Percentiles rank a stretch among this genome's conserved stretches.
phyloP scores from a whole-genome alignment of 83 land plant species.

The Isoetes engelmannii region DNA sequence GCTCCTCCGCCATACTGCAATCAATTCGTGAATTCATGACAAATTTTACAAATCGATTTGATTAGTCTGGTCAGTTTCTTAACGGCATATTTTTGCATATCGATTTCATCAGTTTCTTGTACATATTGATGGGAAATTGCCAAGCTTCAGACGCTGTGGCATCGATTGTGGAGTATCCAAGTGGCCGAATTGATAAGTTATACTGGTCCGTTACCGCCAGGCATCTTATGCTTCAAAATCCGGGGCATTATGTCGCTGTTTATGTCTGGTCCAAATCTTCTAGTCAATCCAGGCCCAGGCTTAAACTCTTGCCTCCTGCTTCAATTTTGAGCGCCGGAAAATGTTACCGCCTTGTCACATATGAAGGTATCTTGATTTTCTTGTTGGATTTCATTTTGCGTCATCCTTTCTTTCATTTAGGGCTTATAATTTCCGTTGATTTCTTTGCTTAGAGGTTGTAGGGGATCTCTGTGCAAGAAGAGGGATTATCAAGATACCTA shows the following conservation, averaged over 20 bases:
- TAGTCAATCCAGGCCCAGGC: neutral
- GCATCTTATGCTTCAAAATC: slow-evolving; percentile 15
- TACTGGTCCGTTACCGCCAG: slow-evolving; percentile 13
- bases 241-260: slow-evolving; percentile 6
- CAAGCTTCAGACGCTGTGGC: slow-evolving; percentile 13
- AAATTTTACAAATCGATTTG: no score
- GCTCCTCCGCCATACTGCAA: no score
- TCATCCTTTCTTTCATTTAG: neutral
- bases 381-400: neutral
- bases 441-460: neutral
- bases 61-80: no score
- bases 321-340: slow-evolving; percentile 8
- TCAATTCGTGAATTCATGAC: no score
- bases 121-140: slow-evolving; percentile 15
- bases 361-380: slow-evolving; percentile 8
- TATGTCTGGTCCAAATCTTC: slow-evolving; percentile 2
- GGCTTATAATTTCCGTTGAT: neutral
- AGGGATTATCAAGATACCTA: neutral
- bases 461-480: neutral
- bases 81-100: no score
- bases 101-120: no score
- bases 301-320: slow-evolving; percentile 11
- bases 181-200: slow-evolving; percentile 12
- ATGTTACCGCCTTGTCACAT: slow-evolving; percentile 8
- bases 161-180: slow-evolving; percentile 12